A percentile compares a stretch with the other conserved stretches of the same genome.
Evolutionary conservation across 345 rosid genomes (phyloP).

Genomic region (Pistacia vera): DNA sequence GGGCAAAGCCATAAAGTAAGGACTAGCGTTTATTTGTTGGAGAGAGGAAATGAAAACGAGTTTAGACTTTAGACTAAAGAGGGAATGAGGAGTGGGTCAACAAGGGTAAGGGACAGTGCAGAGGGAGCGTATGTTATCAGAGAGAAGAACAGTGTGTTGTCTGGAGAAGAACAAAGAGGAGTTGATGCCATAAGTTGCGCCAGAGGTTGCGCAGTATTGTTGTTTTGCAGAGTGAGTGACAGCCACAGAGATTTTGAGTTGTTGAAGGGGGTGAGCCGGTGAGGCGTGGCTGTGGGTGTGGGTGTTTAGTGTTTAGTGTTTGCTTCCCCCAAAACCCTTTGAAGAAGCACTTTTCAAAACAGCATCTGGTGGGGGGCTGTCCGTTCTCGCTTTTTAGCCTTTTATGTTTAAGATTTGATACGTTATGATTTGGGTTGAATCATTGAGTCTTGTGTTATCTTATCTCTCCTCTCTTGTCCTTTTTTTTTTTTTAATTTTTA

Average conservation of each 20-base stretch:
- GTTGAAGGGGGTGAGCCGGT: not conserved
- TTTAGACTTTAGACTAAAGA: not conserved
- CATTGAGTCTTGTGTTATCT: conserved; percentile 36
- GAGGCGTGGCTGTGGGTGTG: not conserved
- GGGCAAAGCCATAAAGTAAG: conserved; percentile 7
- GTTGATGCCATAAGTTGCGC: conserved; percentile 2
- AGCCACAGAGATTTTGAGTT: not conserved
- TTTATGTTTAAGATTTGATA: conserved; percentile 14
- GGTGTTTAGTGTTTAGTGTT: not conserved
- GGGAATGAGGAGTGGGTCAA: not conserved
- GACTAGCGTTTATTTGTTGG: no score
- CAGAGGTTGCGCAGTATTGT: not conserved
- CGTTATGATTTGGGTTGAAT: conserved; percentile 29
- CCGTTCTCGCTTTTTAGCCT: conserved; percentile 23
- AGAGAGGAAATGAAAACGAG: not conserved
- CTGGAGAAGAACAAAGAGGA: not conserved
- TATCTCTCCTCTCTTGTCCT: conserved; percentile 15
- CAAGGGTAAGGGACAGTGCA: not conserved
- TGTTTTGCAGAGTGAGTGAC: not conserved
- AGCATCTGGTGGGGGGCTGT: conserved; percentile 21
- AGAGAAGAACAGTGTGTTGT: not conserved
- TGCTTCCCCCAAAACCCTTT: conserved; percentile 17
- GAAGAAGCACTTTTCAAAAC: conserved; percentile 35
- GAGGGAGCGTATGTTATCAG: conserved; percentile 11
- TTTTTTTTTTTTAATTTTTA: not conserved